phyloP scores from a whole-genome alignment of 345 rosid genomes.

The Boechera stricta region DNA sequence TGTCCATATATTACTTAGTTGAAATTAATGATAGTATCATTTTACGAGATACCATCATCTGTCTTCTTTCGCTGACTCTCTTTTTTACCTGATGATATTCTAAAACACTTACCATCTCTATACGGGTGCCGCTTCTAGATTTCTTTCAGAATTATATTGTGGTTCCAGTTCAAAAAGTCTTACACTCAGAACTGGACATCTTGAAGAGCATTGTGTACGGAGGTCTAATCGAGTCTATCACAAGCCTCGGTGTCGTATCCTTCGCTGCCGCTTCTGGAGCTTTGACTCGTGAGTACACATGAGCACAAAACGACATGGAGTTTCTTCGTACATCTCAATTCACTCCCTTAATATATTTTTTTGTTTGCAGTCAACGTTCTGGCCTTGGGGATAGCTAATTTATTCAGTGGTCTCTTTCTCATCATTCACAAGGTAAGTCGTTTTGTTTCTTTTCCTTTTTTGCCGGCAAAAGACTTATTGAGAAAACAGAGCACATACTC shows the following conservation, averaged over 20 bases:
- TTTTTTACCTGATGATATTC: no score
- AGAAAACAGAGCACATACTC: neutral
- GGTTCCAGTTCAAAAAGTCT: neutral
- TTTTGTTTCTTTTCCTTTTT: neutral
- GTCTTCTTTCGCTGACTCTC: no score
- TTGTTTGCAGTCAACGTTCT: slow-evolving; percentile 73
- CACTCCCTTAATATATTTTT: neutral
- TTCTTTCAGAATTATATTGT: neutral
- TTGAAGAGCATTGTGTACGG: slow-evolving; percentile 86
- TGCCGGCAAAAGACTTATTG: neutral
- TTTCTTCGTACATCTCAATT: slow-evolving; percentile 6
- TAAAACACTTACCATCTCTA: no score
- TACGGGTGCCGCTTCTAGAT: no score
- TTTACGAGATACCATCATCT: no score
- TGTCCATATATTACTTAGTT: no score
- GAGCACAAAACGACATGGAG: neutral
- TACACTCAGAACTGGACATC: slow-evolving; percentile 47
- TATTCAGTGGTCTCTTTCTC: slow-evolving; percentile 70
- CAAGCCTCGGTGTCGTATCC: slow-evolving; percentile 80
- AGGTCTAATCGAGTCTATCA: slow-evolving; percentile 76
- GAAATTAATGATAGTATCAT: no score
- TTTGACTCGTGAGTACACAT: slow-evolving; percentile 60
- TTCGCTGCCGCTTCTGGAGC: slow-evolving; percentile 84
- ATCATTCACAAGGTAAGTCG: slow-evolving; percentile 62
- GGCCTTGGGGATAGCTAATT: slow-evolving; percentile 74